phyloP scores from a whole-genome alignment of 495 filamentous ascomycete species.

The Aspergillus sclerotioniger region DNA sequence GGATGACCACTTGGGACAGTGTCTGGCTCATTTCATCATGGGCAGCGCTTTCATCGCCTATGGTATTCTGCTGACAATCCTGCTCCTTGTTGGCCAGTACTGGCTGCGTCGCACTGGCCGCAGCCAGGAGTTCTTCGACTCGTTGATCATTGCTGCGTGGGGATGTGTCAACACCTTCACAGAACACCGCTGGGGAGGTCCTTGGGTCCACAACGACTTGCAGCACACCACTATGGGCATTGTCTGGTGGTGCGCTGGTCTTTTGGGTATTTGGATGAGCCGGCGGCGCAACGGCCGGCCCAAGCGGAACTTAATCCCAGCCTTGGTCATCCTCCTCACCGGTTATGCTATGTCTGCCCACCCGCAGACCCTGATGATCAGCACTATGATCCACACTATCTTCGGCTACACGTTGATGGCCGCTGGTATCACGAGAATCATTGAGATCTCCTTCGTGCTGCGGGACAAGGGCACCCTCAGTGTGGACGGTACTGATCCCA shows the following conservation, averaged over 20 bases:
- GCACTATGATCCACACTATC: conserved; percentile 83
- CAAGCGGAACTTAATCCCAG: conserved; percentile 89
- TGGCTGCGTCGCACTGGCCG: conserved; percentile 84
- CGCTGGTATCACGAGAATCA: conserved; percentile 76
- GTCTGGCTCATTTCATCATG: conserved; percentile 98
- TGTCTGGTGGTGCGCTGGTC: conserved; percentile 93
- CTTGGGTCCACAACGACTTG: conserved; percentile 93
- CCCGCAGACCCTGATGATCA: conserved; percentile 76
- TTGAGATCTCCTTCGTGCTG: conserved; percentile 89
- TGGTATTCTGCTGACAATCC: conserved; percentile 79
- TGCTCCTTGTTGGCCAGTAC: conserved; percentile 82
- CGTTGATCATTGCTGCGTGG: conserved; percentile 85
- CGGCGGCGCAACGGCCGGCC: conserved; percentile 77
- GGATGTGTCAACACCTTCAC: conserved; percentile 98
- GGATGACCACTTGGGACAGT: conserved; percentile 89
- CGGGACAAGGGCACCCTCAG: conserved; percentile 62
- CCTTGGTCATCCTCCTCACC: conserved; percentile 83
- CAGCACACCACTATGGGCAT: conserved; percentile 98
- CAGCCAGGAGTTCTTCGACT: conserved; percentile 97
- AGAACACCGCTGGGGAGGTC: conserved; percentile 87
- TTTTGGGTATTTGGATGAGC: conserved; percentile 90
- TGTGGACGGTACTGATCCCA: conserved; percentile 60
- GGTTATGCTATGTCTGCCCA: conserved; percentile 95
- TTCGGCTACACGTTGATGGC: conserved; percentile 97
- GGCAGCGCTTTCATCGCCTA: conserved; percentile 95